Base-by-base conservation (phyloP, 1,284 basidiomycete genomes). In the Apiotrichum brassicae region DNA sequence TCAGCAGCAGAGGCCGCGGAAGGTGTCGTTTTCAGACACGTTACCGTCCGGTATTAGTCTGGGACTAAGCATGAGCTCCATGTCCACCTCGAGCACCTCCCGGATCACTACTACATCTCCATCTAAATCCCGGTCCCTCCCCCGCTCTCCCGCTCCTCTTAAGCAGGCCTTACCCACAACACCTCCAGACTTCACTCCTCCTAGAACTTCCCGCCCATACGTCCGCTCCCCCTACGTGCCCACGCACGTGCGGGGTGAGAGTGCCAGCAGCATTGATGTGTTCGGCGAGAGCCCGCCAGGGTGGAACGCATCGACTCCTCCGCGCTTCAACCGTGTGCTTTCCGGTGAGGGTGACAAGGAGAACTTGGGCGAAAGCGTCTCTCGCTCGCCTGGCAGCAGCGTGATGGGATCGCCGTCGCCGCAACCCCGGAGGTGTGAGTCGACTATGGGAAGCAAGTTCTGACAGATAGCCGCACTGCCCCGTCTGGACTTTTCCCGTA, bases 401-500 rank as follows among this genome's bases (percentile, higher is more conserved):
- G n/a, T 3, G 6, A 22, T 23, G 18, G 16, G 16, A 14, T 34
- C 30, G 18, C 43, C 43, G 6, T 34, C 30, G 4, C 18, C 37
- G 28, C 32, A 16, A 9, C 23, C 8, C 8, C 22, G 23, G 4
- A 23, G n/a, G 22, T 14, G 37, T 39, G 37, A 39, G 37, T 39
- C n/a, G n/a, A n/a, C n/a, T n/a, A n/a, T n/a, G n/a, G n/a, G n/a
- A n/a, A n/a, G n/a, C n/a, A n/a, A n/a, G n/a, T n/a, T n/a, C n/a
- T n/a, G n/a, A n/a, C n/a, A n/a, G n/a, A n/a, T n/a, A n/a, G n/a
- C n/a, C n/a, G n/a, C 43, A n/a, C 38, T 48, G 4, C 48, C 42
- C 8, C 45, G 46, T 3, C 46, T 55, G n/a, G 49, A 55, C 39
- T 55, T 55, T 20, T 44, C 42, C 2, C 42, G 39, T 0, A 33